These are phyloP conservation scores for Theobroma cacao DNA, from an alignment of 345 rosid species.

Conservation along the genomic window DNA sequence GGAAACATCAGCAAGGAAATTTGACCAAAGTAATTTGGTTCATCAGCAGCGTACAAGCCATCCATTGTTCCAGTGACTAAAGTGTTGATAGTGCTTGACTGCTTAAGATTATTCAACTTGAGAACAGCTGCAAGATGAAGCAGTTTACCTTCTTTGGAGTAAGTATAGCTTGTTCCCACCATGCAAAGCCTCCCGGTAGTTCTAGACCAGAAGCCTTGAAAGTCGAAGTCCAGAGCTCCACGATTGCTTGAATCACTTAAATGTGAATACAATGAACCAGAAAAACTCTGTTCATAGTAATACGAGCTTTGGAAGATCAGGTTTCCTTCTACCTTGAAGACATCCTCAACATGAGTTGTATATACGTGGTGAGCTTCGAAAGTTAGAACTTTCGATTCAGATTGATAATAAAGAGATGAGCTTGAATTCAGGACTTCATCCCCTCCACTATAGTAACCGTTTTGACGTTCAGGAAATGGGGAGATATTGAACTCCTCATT, in stretches of 20 bases:
- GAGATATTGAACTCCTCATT: not conserved
- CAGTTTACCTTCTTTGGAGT: not conserved
- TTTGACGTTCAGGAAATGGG: not conserved
- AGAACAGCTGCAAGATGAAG: constrained; percentile 29
- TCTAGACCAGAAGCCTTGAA: constrained; percentile 48
- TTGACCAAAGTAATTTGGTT: constrained; percentile 27
- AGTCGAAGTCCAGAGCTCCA: not conserved
- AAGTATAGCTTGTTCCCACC: constrained; percentile 33
- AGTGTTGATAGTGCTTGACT: constrained; percentile 23
- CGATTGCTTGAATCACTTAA: not conserved
- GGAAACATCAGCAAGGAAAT: constrained; percentile 39
- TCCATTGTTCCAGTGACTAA: constrained; percentile 44
- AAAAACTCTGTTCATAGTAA: constrained; percentile 5
- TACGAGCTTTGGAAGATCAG: not conserved
- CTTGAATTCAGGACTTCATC: not conserved
- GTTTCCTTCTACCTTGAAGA: constrained; percentile 20
- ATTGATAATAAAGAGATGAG: not conserved
- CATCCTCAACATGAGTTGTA: constrained; percentile 16
- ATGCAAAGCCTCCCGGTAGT: constrained; percentile 43
- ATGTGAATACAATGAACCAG: not conserved
- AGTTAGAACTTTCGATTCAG: not conserved
- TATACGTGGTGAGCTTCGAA: not conserved
- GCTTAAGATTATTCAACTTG: constrained; percentile 31
- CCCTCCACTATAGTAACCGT: constrained; percentile 23
- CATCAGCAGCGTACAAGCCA: constrained; percentile 20